Conservation (phyloP, 2,329 filamentous ascomycete genomes). For the Ophiostoma populinum region DNA sequence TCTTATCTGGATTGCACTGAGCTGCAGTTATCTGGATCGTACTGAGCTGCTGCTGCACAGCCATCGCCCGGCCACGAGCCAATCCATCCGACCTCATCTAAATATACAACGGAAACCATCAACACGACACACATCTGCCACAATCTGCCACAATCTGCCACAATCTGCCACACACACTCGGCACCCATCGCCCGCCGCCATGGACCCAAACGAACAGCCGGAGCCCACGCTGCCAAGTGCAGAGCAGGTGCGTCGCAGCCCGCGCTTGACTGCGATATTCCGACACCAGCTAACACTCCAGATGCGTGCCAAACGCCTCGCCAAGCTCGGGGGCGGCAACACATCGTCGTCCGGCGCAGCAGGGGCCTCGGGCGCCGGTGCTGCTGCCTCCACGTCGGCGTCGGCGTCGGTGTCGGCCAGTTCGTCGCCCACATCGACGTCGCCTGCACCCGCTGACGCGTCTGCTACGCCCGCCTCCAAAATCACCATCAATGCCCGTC, state of each 20-base stretch:
- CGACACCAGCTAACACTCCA: background rate
- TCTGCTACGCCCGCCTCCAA: conserved; percentile 13
- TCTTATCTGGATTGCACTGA: no score
- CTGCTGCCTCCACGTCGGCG: background rate
- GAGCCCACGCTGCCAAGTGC: conserved; percentile 13
- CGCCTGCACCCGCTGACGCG: background rate
- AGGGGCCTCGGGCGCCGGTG: background rate
- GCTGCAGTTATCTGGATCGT: no score
- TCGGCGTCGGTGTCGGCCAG: no score
- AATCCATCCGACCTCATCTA: no score
- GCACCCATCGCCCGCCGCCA: conserved; percentile 10
- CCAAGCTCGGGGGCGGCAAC: conserved; percentile 25
- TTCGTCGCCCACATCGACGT: background rate
- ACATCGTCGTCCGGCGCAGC: background rate
- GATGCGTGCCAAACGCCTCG: conserved; percentile 18
- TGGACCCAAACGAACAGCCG: conserved; percentile 31
- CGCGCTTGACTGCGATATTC: background rate
- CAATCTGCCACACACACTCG: no score
- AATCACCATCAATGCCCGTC: conserved; percentile 23
- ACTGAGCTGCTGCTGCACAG: no score
- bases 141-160: no score
- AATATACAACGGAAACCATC: no score
- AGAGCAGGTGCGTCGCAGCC: conserved; percentile 10
- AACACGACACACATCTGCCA: no score
- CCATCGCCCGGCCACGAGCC: no score